phyloP scores from a whole-genome alignment of 2,329 filamentous ascomycete genomes.

The Leptodontidium sp. region DNA sequence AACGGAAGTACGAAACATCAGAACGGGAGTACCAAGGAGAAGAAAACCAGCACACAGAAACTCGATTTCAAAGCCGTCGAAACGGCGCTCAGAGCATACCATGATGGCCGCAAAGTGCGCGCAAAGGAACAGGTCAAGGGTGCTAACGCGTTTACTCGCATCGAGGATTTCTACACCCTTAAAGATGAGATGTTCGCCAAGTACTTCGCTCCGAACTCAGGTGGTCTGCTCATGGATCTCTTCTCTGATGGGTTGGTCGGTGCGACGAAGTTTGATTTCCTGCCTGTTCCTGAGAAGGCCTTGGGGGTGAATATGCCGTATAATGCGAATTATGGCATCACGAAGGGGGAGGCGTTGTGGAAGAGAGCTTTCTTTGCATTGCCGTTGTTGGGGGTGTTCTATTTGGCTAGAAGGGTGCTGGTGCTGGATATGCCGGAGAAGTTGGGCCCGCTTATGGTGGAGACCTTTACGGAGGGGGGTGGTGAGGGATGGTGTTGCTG shows the following conservation, averaged over 20 bases:
- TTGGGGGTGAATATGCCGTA: conserved; percentile 40
- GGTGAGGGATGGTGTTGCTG: background rate
- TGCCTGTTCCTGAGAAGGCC: conserved; percentile 39
- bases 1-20: background rate
- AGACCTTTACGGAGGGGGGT: background rate
- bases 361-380: conserved; percentile 29
- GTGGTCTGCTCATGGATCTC: conserved; percentile 27
- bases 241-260: conserved; percentile 27
- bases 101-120: background rate
- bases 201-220: conserved; percentile 21
- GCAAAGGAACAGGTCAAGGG: conserved; percentile 9
- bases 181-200: conserved; percentile 23
- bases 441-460: background rate
- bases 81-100: conserved; percentile 19
- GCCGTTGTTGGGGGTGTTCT: conserved; percentile 26
- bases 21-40: background rate
- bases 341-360: conserved; percentile 38
- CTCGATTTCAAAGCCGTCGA: conserved; percentile 11
- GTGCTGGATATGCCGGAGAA: background rate
- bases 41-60: background rate
- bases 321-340: conserved; percentile 41
- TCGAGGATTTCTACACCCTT: conserved; percentile 30
- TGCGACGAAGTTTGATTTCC: conserved; percentile 42
- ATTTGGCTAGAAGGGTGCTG: background rate
- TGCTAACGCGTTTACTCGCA: conserved; percentile 31